phyloP scores from a whole-genome alignment of 306 rosid genomes.

The Pueraria montana region DNA sequence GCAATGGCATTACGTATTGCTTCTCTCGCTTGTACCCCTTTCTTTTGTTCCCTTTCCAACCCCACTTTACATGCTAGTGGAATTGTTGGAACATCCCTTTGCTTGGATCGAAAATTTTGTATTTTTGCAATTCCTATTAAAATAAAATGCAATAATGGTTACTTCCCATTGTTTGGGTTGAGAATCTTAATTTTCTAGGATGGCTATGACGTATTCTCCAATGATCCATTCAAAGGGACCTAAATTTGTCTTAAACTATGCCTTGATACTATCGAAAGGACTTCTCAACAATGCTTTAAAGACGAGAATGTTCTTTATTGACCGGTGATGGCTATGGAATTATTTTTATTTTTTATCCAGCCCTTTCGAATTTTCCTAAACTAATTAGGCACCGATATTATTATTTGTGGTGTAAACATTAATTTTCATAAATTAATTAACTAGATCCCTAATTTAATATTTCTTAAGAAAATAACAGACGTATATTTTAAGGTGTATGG shows the following conservation, averaged over 20 bases:
- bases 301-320: slow-evolving; percentile 36
- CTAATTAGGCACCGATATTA: neutral
- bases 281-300: slow-evolving; percentile 11
- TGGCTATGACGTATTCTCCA: slow-evolving; percentile 11
- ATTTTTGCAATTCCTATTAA: neutral
- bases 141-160: neutral
- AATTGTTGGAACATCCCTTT: slow-evolving; percentile 37
- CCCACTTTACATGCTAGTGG: neutral
- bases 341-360: neutral
- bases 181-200: neutral
- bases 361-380: neutral
- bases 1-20: neutral
- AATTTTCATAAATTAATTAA: neutral
- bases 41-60: too few species aligned
- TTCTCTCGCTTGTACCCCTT: neutral
- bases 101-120: slow-evolving; percentile 29
- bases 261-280: slow-evolving; percentile 23
- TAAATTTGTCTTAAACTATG: neutral
- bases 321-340: neutral
- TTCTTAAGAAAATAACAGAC: neutral
- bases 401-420: neutral
- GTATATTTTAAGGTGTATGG: neutral
- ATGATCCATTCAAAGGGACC: slow-evolving; percentile 34
- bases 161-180: slow-evolving; percentile 25
- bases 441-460: neutral